These are phyloP conservation scores for Acanthamoeba sp. DNA, from an alignment of 208 protist species.

Conservation along the genomic window DNA sequence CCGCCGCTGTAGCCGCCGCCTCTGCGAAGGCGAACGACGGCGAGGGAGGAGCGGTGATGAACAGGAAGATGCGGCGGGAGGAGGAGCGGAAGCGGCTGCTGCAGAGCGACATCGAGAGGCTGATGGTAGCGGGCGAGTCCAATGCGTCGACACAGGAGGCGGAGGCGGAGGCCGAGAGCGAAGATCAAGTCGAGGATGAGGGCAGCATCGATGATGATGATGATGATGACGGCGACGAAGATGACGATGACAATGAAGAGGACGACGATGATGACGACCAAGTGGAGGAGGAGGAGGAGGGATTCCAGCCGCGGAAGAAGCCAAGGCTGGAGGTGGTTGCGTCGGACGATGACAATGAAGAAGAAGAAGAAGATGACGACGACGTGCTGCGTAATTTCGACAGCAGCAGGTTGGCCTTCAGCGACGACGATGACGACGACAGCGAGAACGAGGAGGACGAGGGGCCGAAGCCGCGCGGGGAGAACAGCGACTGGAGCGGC, in stretches of 20 bases:
- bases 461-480: not conserved
- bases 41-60: not conserved
- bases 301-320: not conserved
- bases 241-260: not conserved
- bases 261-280: not conserved
- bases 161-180: not conserved
- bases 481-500: slow-evolving; percentile 39
- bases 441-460: not conserved
- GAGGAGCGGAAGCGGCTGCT: not conserved
- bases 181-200: not conserved
- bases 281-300: no score
- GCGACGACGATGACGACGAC: slow-evolving; percentile 5
- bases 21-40: not conserved
- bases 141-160: not conserved
- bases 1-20: no score
- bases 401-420: not conserved
- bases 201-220: not conserved
- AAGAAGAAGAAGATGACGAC: not conserved
- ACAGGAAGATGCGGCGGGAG: not conserved
- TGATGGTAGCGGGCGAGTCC: not conserved
- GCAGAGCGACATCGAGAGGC: not conserved
- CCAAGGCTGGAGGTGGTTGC: not conserved
- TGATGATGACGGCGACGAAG: not conserved
- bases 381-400: not conserved
- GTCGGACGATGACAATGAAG: not conserved